phyloP scores from a whole-genome alignment of 1,284 basidiomycete genomes.

The Caloboletus inedulis region DNA sequence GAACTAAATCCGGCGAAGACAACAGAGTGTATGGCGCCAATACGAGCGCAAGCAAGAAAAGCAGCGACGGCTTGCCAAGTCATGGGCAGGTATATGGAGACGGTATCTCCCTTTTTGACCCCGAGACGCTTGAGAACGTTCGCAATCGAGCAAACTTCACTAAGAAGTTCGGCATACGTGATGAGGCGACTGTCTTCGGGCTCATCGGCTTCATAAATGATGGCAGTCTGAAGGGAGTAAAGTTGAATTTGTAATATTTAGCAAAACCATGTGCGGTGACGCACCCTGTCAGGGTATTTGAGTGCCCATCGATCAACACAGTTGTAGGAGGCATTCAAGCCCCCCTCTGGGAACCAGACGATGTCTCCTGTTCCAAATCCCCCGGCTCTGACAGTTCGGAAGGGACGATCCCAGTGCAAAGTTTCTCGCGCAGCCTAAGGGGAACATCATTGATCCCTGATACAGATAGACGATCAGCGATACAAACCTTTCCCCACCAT shows the following conservation, averaged over 20 bases:
- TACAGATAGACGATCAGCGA: not conserved
- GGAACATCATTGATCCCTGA: not conserved
- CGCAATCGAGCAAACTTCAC: constrained; percentile 86
- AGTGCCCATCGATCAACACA: constrained; percentile 97
- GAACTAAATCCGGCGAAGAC: constrained; percentile 98
- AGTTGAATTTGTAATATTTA: not conserved
- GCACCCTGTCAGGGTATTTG: constrained; percentile 84
- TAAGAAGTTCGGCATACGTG: constrained; percentile 83
- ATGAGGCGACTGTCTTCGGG: constrained; percentile 78
- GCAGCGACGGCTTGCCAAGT: constrained; percentile 93
- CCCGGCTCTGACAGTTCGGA: constrained; percentile 85
- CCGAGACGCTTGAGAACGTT: constrained; percentile 91
- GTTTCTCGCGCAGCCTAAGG: constrained; percentile 73
- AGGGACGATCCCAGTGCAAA: constrained; percentile 89
- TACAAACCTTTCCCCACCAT: constrained; percentile 84
- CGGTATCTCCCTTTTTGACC: constrained; percentile 95
- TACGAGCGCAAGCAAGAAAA: constrained; percentile 95
- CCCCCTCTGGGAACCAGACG: constrained; percentile 93
- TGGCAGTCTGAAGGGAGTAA: constrained; percentile 60
- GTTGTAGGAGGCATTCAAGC: constrained; percentile 92
- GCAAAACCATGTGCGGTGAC: constrained; percentile 6
- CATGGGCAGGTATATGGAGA: constrained; percentile 88
- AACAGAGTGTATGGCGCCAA: constrained; percentile 98
- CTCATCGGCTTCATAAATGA: constrained; percentile 99
- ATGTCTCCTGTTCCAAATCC: constrained; percentile 87